These are phyloP conservation scores for Wallacemonas sp. DNA, from an alignment of 208 protist species.

Conservation along the genomic window DNA sequence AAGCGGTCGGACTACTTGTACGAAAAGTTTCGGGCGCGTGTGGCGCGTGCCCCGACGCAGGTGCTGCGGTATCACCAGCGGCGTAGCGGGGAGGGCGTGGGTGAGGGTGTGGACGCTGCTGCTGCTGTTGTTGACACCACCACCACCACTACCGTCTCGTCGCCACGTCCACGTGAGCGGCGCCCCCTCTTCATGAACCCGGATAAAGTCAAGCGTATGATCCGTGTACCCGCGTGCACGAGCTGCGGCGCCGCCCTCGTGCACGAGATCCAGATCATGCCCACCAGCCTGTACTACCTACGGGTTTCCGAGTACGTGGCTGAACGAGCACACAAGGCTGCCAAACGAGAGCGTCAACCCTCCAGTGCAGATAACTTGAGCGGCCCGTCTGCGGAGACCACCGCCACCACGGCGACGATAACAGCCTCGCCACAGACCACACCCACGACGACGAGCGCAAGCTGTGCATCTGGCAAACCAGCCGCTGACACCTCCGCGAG, in stretches of 20 bases:
- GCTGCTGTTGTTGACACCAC: not conserved
- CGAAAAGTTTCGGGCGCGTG: constrained; percentile 71
- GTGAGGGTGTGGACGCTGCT: not conserved
- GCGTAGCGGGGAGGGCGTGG: not conserved
- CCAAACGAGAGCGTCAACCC: too few species aligned
- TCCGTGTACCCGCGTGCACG: constrained; percentile 53
- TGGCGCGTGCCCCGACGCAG: constrained; percentile 65
- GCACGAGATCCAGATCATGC: constrained; percentile 86
- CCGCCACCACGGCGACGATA: too few species aligned
- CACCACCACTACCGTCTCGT: too few species aligned
- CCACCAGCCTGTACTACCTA: constrained; percentile 76
- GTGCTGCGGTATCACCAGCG: constrained; percentile 80
- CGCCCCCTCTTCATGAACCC: constrained; percentile 83
- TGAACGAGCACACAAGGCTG: too few species aligned
- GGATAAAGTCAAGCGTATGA: constrained; percentile 38
- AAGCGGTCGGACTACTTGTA: constrained; percentile 71
- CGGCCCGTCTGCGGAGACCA: too few species aligned
- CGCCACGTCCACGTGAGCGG: constrained; percentile 8
- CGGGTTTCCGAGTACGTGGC: constrained; percentile 47
- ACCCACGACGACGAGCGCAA: too few species aligned
- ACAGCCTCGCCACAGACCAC: too few species aligned
- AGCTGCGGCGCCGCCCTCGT: constrained; percentile 60
- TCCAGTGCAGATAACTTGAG: too few species aligned
- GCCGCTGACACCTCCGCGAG: not conserved
- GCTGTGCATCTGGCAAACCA: too few species aligned